Evolutionary conservation across 768 basidiomycete genomes (phyloP).

Genomic region (Pleurotus tuoliensis): DNA sequence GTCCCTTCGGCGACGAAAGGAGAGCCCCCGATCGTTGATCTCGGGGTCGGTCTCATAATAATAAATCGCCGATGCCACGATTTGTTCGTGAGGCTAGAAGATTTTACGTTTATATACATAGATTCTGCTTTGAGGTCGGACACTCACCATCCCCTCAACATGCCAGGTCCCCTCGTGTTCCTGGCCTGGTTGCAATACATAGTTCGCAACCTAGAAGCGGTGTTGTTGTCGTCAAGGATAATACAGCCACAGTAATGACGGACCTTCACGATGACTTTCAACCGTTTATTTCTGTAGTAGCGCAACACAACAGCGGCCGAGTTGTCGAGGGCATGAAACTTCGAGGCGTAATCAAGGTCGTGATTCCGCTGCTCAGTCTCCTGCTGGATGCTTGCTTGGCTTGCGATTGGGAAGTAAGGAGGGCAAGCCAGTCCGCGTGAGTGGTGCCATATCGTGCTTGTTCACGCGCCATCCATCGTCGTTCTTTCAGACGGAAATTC

Average conservation of each 20-base stretch:
- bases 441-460: not conserved
- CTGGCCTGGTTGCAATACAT: conserved; percentile 11
- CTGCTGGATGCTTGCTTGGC: not conserved
- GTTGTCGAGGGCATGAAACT: not conserved
- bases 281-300: not conserved
- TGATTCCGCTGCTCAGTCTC: not conserved
- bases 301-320: too few species aligned
- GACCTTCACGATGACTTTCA: conserved; percentile 1
- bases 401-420: not conserved
- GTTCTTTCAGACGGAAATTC: too few species aligned
- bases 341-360: not conserved
- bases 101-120: too few species aligned
- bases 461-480: not conserved
- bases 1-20: not conserved
- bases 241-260: not conserved
- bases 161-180: conserved; percentile 15
- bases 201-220: conserved; percentile 13
- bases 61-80: conserved; percentile 14
- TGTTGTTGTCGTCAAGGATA: not conserved
- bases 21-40: conserved; percentile 10
- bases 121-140: too few species aligned
- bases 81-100: conserved; percentile 13
- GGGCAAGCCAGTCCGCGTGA: not conserved
- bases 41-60: conserved; percentile 11
- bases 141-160: conserved; percentile 14